These are phyloP conservation scores for Syncephalastrum sp. DNA, from an alignment of 371 early-diverging fungal genomes.

Conservation along the genomic window DNA sequence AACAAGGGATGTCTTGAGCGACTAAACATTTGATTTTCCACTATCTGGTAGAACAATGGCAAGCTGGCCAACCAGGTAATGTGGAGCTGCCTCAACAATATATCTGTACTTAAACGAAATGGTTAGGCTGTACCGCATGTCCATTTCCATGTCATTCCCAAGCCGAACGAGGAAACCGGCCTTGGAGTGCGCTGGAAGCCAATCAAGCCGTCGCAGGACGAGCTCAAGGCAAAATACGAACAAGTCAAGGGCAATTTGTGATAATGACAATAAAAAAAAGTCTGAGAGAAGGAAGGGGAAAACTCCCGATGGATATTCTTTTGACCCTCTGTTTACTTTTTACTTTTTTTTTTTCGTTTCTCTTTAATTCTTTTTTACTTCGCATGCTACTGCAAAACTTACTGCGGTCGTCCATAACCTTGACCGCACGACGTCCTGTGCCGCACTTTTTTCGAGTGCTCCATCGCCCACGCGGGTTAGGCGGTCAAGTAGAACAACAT, in stretches of 20 bases:
- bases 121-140: constrained; percentile 79
- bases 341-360: not conserved
- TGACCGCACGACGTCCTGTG: not conserved
- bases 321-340: not conserved
- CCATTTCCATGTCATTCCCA: constrained; percentile 92
- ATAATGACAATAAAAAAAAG: not conserved
- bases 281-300: not conserved
- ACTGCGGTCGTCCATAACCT: not conserved
- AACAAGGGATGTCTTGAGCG: not conserved
- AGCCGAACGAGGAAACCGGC: constrained; percentile 68
- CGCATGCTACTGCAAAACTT: not conserved
- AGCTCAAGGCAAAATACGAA: constrained; percentile 22
- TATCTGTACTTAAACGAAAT: not conserved
- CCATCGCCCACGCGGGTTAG: not conserved
- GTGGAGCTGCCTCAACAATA: constrained; percentile 2
- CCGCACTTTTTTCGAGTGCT: not conserved
- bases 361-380: not conserved
- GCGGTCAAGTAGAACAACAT: not conserved
- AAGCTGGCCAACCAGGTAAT: constrained; percentile 66
- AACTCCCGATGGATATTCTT: not conserved
- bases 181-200: constrained; percentile 70
- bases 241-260: constrained; percentile 40
- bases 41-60: constrained; percentile 72
- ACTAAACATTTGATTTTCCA: not conserved
- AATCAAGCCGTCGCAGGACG: constrained; percentile 32